Evolutionary conservation across 2,329 filamentous ascomycete species (phyloP).

Genomic region (Grosmannia clavigera): DNA sequence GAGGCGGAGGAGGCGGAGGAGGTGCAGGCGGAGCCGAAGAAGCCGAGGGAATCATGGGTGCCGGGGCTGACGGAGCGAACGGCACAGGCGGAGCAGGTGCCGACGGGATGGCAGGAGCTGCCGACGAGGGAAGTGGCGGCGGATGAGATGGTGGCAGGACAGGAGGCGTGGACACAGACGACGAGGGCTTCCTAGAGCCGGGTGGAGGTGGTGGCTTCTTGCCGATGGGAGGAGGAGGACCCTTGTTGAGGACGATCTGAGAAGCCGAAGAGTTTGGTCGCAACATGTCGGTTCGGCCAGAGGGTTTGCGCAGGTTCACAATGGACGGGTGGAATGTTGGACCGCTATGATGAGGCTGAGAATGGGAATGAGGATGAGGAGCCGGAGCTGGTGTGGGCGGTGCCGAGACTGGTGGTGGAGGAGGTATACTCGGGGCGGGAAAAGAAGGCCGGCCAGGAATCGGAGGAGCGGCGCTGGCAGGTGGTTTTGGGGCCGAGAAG

Average conservation of each 20-base stretch:
- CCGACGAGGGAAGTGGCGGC: slow-evolving; percentile 13
- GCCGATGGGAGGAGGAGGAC: slow-evolving; percentile 65
- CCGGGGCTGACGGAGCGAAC: slow-evolving; percentile 16
- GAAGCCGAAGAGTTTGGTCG: slow-evolving; percentile 51
- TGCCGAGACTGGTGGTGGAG: background rate
- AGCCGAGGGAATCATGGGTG: slow-evolving; percentile 30
- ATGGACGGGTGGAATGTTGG: slow-evolving; percentile 37
- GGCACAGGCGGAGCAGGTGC: slow-evolving; percentile 27
- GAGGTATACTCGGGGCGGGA: slow-evolving; percentile 21
- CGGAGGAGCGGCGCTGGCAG: slow-evolving; percentile 45
- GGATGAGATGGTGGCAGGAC: slow-evolving; percentile 1
- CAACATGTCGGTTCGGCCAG: slow-evolving; percentile 30
- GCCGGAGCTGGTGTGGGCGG: background rate
- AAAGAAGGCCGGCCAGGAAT: slow-evolving; percentile 42
- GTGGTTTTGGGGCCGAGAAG: slow-evolving; percentile 44
- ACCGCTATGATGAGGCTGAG: background rate
- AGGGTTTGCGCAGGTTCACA: slow-evolving; percentile 46
- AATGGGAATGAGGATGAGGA: background rate
- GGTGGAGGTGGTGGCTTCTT: slow-evolving; percentile 61
- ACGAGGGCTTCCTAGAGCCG: slow-evolving; percentile 45
- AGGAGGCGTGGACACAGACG: background rate
- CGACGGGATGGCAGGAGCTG: slow-evolving; percentile 22
- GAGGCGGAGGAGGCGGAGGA: slow-evolving; percentile 24
- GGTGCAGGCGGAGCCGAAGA: slow-evolving; percentile 19
- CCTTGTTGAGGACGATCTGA: slow-evolving; percentile 33